These are phyloP conservation scores for Penicillium coffeae DNA, from an alignment of 495 filamentous ascomycete species.

Conservation along the genomic window DNA sequence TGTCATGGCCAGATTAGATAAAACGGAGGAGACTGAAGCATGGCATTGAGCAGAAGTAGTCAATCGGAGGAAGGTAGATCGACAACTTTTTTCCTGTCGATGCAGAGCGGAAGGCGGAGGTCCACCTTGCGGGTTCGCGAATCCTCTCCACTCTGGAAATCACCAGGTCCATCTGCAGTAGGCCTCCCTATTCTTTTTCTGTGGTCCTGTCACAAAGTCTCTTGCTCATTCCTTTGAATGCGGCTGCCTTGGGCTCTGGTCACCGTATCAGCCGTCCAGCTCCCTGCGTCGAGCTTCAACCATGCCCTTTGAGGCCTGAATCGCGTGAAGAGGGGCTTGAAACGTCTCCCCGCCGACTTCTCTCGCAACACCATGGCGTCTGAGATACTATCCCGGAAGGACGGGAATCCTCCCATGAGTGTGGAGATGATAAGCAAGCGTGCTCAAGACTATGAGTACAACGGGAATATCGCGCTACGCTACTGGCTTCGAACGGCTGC, in stretches of 20 bases:
- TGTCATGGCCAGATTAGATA: too few species aligned
- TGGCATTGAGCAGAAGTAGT: conserved; percentile 1
- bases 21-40: neutral
- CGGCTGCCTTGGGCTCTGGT: conserved; percentile 13
- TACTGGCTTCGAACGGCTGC: conserved; percentile 81
- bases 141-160: neutral
- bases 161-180: neutral
- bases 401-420: conserved; percentile 53
- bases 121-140: conserved; percentile 4
- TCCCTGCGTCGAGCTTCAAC: conserved; percentile 2
- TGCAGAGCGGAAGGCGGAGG: neutral
- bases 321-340: conserved; percentile 14
- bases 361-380: conserved; percentile 26
- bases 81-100: neutral
- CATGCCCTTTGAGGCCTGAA: conserved; percentile 16
- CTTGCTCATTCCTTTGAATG: conserved; percentile 18
- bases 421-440: conserved; percentile 66
- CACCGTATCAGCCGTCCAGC: conserved; percentile 13
- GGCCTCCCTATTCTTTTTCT: conserved; percentile 2
- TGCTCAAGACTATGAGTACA: conserved; percentile 77
- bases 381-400: conserved; percentile 15
- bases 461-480: conserved; percentile 63
- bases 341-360: conserved; percentile 1
- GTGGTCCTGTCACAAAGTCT: neutral
- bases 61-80: neutral